These are phyloP conservation scores for Coleophoma crateriformis DNA, from an alignment of 2,329 filamentous ascomycete genomes.

Conservation along the genomic window DNA sequence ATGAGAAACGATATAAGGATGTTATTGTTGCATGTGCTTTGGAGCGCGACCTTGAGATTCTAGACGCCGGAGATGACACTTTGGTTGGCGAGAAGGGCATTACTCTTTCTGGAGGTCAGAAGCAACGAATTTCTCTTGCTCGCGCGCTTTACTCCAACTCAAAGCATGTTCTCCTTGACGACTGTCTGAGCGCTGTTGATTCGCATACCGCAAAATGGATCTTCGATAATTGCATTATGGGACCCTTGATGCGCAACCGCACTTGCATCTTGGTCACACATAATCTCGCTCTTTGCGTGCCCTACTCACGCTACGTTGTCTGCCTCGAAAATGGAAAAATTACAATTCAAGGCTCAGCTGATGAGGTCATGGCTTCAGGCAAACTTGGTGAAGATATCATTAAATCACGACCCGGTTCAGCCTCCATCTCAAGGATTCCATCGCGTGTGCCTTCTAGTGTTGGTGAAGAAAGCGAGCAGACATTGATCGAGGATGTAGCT, in stretches of 20 bases:
- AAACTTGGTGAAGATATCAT: constrained; percentile 81
- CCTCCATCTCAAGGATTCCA: constrained; percentile 63
- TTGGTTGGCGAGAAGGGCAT: constrained; percentile 97
- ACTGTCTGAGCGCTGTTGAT: constrained; percentile 94
- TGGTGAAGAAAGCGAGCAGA: constrained; percentile 54
- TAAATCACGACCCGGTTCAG: constrained; percentile 68
- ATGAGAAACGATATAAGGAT: constrained; percentile 77
- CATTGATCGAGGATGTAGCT: constrained; percentile 33
- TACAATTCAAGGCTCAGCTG: constrained; percentile 66
- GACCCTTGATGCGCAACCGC: constrained; percentile 79
- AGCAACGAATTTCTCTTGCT: constrained; percentile 95
- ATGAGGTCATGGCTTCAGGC: constrained; percentile 79
- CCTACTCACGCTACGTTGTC: constrained; percentile 74
- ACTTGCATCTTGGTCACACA: constrained; percentile 96
- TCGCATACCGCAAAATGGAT: constrained; percentile 98
- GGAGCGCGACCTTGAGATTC: constrained; percentile 84
- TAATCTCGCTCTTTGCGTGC: constrained; percentile 84
- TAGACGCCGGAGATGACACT: constrained; percentile 89
- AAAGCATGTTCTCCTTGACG: constrained; percentile 83
- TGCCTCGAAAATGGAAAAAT: constrained; percentile 84
- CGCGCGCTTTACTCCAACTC: constrained; percentile 95
- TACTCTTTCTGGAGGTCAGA: constrained; percentile 92
- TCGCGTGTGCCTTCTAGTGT: constrained; percentile 75
- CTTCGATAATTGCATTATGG: constrained; percentile 86
- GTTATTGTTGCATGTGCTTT: constrained; percentile 89